Percentiles rank a stretch among this genome's conserved stretches.
Evolutionary conservation across 2,329 filamentous ascomycete genomes (phyloP).

Genomic region (Cyclaneusma minus): DNA sequence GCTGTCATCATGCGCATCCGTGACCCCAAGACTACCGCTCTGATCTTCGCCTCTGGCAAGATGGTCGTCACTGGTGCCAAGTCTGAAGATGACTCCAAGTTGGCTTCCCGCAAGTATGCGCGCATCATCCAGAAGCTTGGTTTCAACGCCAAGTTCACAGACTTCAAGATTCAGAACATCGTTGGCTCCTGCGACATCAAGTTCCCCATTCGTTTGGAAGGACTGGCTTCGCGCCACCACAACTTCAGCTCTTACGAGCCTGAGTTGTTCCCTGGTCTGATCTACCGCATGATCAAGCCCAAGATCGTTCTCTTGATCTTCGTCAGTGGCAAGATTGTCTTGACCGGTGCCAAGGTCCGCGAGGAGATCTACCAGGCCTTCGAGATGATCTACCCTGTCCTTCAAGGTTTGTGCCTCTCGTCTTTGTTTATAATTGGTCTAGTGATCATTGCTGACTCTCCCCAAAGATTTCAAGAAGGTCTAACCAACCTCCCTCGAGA

Average conservation of each 20-base stretch:
- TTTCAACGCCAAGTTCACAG: conserved; percentile 98
- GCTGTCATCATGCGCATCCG: conserved; percentile 99
- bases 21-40: conserved; percentile 92
- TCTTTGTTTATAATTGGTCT: neutral
- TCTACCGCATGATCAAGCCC: conserved; percentile 99
- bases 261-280: conserved; percentile 95
- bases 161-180: conserved; percentile 99
- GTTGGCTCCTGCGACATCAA: conserved; percentile 98
- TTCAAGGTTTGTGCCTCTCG: conserved; percentile 46
- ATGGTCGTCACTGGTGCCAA: conserved; percentile 99
- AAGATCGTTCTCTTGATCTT: conserved; percentile 98
- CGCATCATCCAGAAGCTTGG: conserved; percentile 99
- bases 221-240: conserved; percentile 91
- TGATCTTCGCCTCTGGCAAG: conserved; percentile 97
- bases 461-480: conserved; percentile 20
- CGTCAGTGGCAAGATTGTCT: conserved; percentile 93
- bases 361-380: conserved; percentile 97
- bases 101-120: conserved; percentile 93
- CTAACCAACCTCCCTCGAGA: conserved; percentile 11
- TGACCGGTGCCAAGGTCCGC: conserved; percentile 93
- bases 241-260: conserved; percentile 99
- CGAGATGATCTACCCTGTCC: conserved; percentile 92
- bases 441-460: conserved; percentile 7
- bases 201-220: conserved; percentile 94
- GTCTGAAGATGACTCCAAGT: conserved; percentile 93